phyloP scores from a whole-genome alignment of 129 eudicot species.

The Apium graveolens region DNA sequence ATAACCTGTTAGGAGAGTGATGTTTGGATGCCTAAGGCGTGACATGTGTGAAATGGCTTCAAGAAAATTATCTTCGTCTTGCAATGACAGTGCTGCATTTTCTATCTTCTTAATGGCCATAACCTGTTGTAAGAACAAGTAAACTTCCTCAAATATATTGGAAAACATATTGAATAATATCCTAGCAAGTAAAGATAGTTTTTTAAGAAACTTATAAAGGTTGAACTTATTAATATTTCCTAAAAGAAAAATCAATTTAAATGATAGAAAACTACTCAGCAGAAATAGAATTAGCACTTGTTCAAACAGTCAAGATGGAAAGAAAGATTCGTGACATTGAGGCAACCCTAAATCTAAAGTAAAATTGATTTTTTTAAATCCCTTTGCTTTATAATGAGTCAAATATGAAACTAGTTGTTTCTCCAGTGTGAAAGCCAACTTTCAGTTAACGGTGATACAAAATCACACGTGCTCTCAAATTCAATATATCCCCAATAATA shows the following conservation, averaged over 20 bases:
- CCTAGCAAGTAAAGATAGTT: conserved; percentile 21
- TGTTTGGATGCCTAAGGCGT: conserved; percentile 84
- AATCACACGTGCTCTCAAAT: neutral
- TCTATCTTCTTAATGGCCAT: conserved; percentile 93
- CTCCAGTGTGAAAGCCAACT: neutral
- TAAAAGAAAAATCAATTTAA: neutral
- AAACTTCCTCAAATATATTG: conserved; percentile 5
- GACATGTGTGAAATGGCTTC: conserved; percentile 97
- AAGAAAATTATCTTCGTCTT: conserved; percentile 89
- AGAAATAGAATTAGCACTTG: neutral
- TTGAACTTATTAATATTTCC: neutral
- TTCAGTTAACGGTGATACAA: neutral
- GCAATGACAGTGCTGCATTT: conserved; percentile 78
- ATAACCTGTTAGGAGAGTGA: conserved; percentile 68
- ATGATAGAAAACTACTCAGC: neutral
- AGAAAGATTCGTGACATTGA: neutral
- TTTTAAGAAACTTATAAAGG: neutral
- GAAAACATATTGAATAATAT: neutral
- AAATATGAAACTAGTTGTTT: neutral
- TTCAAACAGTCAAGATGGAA: neutral
- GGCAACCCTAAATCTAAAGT: neutral
- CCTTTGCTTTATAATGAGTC: neutral
- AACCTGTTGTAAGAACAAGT: conserved; percentile 27
- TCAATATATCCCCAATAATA: neutral
- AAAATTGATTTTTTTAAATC: neutral